These are phyloP conservation scores for Cornus suecica DNA, from an alignment of 148 eudicot genomes.

Conservation along the genomic window DNA sequence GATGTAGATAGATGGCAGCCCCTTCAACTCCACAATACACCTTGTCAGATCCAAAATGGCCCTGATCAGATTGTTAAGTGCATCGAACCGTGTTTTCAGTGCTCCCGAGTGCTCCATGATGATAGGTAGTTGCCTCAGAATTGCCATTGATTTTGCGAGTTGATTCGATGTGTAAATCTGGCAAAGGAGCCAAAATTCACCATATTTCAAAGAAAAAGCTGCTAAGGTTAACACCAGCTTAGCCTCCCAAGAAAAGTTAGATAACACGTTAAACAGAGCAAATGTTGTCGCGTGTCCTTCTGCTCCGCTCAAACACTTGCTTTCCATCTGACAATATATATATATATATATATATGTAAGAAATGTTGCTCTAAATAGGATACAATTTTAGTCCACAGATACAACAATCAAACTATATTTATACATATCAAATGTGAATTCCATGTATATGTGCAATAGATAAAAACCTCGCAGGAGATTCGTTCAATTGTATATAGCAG, in stretches of 20 bases:
- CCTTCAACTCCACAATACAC: slow-evolving; percentile 31
- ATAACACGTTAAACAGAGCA: slow-evolving; percentile 27
- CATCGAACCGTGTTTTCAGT: slow-evolving; percentile 33
- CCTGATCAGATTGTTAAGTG: slow-evolving; percentile 32
- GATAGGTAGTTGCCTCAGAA: slow-evolving; percentile 34
- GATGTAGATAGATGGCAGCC: slow-evolving; percentile 27
- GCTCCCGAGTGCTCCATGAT: slow-evolving; percentile 24
- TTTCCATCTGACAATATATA: slow-evolving; percentile 27
- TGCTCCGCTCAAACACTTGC: slow-evolving; percentile 32
- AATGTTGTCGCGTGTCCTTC: slow-evolving; percentile 38
- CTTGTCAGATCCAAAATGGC: slow-evolving; percentile 33
- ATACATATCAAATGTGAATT: neutral
- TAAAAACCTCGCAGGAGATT: slow-evolving; percentile 39
- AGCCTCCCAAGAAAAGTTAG: slow-evolving; percentile 47
- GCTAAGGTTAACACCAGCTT: slow-evolving; percentile 44
- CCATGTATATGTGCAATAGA: neutral
- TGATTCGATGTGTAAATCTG: slow-evolving; percentile 37
- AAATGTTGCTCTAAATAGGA: neutral
- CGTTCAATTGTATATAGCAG: slow-evolving; percentile 27
- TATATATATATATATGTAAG: neutral
- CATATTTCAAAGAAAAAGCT: slow-evolving; percentile 44
- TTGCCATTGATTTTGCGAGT: slow-evolving; percentile 49
- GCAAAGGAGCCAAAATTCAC: slow-evolving; percentile 53
- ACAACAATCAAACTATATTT: too few relatives aligned
- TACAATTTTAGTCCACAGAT: too few relatives aligned